phyloP scores from a whole-genome alignment of 2,329 filamentous ascomycete genomes.

The Colletotrichum limetticola region DNA sequence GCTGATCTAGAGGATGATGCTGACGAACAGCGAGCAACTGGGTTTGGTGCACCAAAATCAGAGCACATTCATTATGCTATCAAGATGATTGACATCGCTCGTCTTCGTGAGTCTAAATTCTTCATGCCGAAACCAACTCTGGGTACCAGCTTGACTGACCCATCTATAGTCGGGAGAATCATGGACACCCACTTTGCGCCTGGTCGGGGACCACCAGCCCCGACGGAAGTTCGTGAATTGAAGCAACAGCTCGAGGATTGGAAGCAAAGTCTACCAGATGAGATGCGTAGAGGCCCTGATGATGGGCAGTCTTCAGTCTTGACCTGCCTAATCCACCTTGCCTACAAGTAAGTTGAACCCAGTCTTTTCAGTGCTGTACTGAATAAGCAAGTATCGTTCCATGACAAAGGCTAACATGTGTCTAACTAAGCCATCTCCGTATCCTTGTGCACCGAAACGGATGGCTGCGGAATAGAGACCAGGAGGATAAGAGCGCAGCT shows the following conservation, averaged over 20 bases:
- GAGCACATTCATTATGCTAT: conserved; percentile 49
- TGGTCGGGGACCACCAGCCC: conserved; percentile 42
- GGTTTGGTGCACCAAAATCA: conserved; percentile 43
- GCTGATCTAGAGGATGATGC: conserved; percentile 46
- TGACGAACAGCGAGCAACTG: conserved; percentile 35
- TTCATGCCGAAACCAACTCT: too few species aligned
- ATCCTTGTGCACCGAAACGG: conserved; percentile 49
- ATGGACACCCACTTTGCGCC: conserved; percentile 51
- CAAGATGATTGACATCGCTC: conserved; percentile 51
- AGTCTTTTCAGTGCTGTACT: not conserved
- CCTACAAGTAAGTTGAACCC: conserved; percentile 45
- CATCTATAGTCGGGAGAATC: conserved; percentile 43
- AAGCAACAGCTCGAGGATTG: conserved; percentile 46
- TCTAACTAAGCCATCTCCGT: conserved; percentile 43
- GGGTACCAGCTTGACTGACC: not conserved
- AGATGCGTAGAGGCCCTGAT: conserved; percentile 43
- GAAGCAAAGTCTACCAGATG: conserved; percentile 46
- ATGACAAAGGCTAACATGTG: not conserved
- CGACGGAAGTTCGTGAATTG: conserved; percentile 42
- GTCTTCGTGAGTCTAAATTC: conserved; percentile 41
- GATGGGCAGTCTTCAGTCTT: conserved; percentile 48
- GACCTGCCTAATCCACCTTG: conserved; percentile 49
- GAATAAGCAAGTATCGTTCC: not conserved
- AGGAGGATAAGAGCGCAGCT: conserved; percentile 43
- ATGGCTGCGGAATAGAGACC: conserved; percentile 43